Evolutionary conservation across 345 rosid species (phyloP), one percentile per base, ranked within the genome.

Genomic region (Hevea brasiliensis): DNA sequence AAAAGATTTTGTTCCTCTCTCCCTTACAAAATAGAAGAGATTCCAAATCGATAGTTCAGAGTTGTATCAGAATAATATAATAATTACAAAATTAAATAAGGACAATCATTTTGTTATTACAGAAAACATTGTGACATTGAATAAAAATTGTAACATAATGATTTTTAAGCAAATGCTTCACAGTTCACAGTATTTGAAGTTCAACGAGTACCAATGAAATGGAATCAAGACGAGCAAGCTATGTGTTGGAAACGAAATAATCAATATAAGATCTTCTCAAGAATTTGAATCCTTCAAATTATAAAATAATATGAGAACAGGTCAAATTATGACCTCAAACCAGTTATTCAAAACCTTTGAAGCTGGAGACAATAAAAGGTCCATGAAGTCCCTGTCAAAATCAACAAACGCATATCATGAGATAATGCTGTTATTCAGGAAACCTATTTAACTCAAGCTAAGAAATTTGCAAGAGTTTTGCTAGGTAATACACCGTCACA

Each of bases 291-390:
- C 42, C 20, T 21, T 0, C 6, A 42, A 63, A 42, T 41, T 18
- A n/a, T 5, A 75, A 42, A 24, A 69, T 24, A 60, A 1, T 29
- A 17, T 27, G 59, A 59, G 48, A 65, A 48, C 27, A 15, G 18
- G 64, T 57, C 6, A 41, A 48, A 74, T 54, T 17, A 70, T 72
- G 64, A 94, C 98, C 96, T 94, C 91, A 88, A 92, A 92, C 98
- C 98, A 94, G 63, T 87, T 94, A 81, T 94, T 90, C 84, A 92
- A 69, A 73, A 92, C 86, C 79, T 92, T 90, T 14, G 94, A 88
- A 81, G 96, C 90, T 24, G 97, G 96, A 18, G 98, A 84, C 75
- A 94, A 44, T 44, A 94, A 76, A 72, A 94, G 92, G 71, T 90
- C 94, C 94, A 88, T 76, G 73, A 92, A 94, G 21, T 90, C 92